These are phyloP conservation scores for Phytophthora boehmeriae DNA, from an alignment of 352 stramenopile genomes.

Conservation along the genomic window DNA sequence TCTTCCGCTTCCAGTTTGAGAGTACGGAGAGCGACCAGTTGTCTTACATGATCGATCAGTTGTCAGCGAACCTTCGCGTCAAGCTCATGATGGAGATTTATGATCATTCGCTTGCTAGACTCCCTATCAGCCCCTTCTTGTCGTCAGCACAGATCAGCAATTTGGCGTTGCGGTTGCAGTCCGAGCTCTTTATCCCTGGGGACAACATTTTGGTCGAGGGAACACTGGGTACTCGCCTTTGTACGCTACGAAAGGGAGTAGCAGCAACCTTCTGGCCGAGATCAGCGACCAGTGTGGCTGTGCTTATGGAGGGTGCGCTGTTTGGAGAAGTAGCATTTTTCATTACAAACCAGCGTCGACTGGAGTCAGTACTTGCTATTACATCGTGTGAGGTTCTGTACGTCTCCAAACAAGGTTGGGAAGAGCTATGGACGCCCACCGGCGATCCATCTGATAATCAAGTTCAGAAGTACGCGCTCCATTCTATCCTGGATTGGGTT, in stretches of 20 bases:
- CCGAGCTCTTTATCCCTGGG: slow-evolving; percentile 21
- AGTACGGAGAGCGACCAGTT: not conserved
- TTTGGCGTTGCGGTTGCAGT: not conserved
- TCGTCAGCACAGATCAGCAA: not conserved
- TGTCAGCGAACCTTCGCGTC: not conserved
- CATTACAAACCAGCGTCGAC: slow-evolving; percentile 48
- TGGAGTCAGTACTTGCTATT: slow-evolving; percentile 55
- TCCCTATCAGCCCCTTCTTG: not conserved
- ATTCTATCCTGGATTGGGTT: slow-evolving; percentile 63
- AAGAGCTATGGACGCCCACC: slow-evolving; percentile 48
- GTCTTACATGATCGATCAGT: not conserved
- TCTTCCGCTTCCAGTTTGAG: slow-evolving; percentile 1
- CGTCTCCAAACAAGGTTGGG: slow-evolving; percentile 55
- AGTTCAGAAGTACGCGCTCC: slow-evolving; percentile 48
- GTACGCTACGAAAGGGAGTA: slow-evolving; percentile 50
- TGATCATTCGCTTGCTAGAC: not conserved
- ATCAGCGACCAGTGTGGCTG: slow-evolving; percentile 44
- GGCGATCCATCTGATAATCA: slow-evolving; percentile 37
- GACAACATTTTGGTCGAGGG: slow-evolving; percentile 9
- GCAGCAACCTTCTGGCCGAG: slow-evolving; percentile 52
- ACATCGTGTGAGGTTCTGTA: slow-evolving; percentile 59
- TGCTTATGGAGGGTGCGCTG: slow-evolving; percentile 56
- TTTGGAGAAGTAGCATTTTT: slow-evolving; percentile 74
- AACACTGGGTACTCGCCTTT: slow-evolving; percentile 38
- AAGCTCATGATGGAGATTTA: not conserved